phyloP scores from a whole-genome alignment of 1,139 yeast species.

The Debaryomyces singareniensis region DNA sequence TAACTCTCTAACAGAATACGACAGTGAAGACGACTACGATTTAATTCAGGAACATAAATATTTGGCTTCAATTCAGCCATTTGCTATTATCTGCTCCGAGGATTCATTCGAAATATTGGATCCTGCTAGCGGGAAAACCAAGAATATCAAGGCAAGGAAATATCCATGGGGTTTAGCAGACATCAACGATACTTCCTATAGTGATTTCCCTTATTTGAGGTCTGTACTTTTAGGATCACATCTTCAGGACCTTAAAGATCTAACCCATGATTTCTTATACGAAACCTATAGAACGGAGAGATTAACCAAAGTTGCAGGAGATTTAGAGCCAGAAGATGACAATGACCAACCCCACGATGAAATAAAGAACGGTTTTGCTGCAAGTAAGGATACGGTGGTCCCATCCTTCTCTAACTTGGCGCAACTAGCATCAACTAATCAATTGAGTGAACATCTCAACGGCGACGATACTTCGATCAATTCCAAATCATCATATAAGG shows the following conservation, averaged over 20 bases:
- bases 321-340: slow-evolving; percentile 17
- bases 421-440: slow-evolving; percentile 34
- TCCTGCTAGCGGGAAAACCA: slow-evolving; percentile 46
- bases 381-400: slow-evolving; percentile 21
- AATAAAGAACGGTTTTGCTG: slow-evolving; percentile 1
- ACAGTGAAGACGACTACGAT: slow-evolving; percentile 61
- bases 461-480: slow-evolving; percentile 17
- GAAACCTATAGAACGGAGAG: slow-evolving; percentile 92
- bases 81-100: slow-evolving; percentile 79
- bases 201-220: slow-evolving; percentile 80
- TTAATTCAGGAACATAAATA: slow-evolving; percentile 76
- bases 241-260: slow-evolving; percentile 85
- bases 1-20: slow-evolving; percentile 36
- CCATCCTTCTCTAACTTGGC: slow-evolving; percentile 65
- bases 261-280: slow-evolving; percentile 85
- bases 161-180: slow-evolving; percentile 96
- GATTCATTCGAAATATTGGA: slow-evolving; percentile 45
- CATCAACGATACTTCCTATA: slow-evolving; percentile 70
- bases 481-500: slow-evolving; percentile 17
- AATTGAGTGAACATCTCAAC: slow-evolving; percentile 8
- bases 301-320: slow-evolving; percentile 44
- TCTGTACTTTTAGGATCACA: slow-evolving; percentile 88
- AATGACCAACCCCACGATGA: slow-evolving; percentile 17
- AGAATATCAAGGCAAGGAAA: slow-evolving; percentile 65
- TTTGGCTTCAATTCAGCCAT: slow-evolving; percentile 73